A percentile compares a stretch with the other conserved stretches of the same genome.
Conservation (phyloP, 192 early-diverging fungal genomes). For the Spizellomyces punctatus region DNA sequence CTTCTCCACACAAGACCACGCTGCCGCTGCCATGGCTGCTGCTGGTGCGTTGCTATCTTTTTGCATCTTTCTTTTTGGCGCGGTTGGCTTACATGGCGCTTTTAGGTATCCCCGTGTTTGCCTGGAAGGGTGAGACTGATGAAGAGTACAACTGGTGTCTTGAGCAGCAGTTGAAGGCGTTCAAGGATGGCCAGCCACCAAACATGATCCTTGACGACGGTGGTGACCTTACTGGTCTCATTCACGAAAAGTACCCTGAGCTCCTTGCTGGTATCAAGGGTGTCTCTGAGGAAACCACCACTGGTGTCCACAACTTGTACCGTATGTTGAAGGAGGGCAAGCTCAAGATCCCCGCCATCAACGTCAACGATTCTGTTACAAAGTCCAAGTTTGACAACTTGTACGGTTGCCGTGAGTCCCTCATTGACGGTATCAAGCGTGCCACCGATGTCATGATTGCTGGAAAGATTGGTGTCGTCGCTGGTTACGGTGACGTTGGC, state of each 20-base stretch:
- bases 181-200: conserved; percentile 90
- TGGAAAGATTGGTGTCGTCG: conserved; percentile 96
- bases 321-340: conserved; percentile 96
- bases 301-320: conserved; percentile 99
- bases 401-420: conserved; percentile 99
- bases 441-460: conserved; percentile 99
- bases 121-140: conserved; percentile 99
- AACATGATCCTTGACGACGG: conserved; percentile 99
- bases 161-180: conserved; percentile 88
- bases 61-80: neutral
- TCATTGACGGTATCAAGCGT: conserved; percentile 99
- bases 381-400: conserved; percentile 99
- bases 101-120: conserved; percentile 89
- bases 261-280: conserved; percentile 84
- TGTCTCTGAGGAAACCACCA: conserved; percentile 99
- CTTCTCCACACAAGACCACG: conserved; percentile 99
- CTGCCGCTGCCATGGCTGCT: conserved; percentile 96
- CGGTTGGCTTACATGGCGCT: neutral
- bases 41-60: conserved; percentile 46
- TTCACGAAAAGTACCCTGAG: conserved; percentile 95
- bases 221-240: conserved; percentile 93
- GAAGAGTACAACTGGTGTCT: conserved; percentile 99
- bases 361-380: conserved; percentile 99
- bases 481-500: conserved; percentile 99
- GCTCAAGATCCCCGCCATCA: conserved; percentile 98